Evolutionary conservation across 768 basidiomycete genomes (phyloP), one percentile per base, ranked within the genome.

Genomic region (Russula ochroleuca): DNA sequence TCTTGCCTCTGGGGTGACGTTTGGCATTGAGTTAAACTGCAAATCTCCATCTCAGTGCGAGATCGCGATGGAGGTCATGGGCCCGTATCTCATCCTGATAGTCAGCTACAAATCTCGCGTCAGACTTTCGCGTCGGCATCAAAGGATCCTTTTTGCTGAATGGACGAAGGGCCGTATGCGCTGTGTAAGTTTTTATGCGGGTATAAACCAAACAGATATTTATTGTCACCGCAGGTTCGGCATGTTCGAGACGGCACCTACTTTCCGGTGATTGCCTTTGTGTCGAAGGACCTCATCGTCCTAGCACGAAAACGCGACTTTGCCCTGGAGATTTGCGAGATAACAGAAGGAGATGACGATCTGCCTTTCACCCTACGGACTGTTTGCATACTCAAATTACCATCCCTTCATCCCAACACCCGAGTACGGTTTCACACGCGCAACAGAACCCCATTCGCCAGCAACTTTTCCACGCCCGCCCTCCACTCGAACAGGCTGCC

Each of bases 251-350:
- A 61, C 11, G 59, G 63, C 38, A 61, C 63, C 15, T 64, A 64
- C 41, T 64, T 64, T 50, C 38, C 63, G 1, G 31, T 64, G 23
- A 17, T 64, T 38, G 17, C 63, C 23, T 64, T 64, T n/a, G 25
- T 61, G 37, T 60, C 63, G 17, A 64, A 60, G 33, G 49, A 61
- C n/a, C 47, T 64, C 11, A 50, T 64, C 35, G 53, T 64, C 33
- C 28, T 64, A 21, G 63, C 59, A 10, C 59, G 63, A 17, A 55
- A 60, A 51, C 54, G 54, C 54, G 63, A 64, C 25, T 64, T 64
- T 45, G 33, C 59, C 25, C 47, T 64, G 31, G 63, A 64, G 14
- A n/a, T 64, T 23, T 64, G 63, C 63, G 25, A 51, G 48, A 61
- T 64, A n/a, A 11, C 25, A 25, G 13, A 41, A 33, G 57, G 37